Conservation (phyloP, 768 basidiomycete genomes). For the Neoboletus magnificus region DNA sequence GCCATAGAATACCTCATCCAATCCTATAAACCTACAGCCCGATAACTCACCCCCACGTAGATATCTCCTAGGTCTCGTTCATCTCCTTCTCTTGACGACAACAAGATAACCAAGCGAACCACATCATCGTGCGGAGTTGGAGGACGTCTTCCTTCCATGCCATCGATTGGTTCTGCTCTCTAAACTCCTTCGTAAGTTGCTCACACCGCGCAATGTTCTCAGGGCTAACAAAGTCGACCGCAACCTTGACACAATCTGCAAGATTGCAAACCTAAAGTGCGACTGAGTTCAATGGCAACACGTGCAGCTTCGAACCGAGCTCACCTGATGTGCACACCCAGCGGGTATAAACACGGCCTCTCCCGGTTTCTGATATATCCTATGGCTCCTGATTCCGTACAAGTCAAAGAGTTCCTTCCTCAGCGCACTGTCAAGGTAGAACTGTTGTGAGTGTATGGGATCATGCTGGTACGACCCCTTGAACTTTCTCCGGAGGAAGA, state of each 20-base stretch:
- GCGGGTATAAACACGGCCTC: slow-evolving; percentile 96
- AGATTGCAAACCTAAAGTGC: slow-evolving; percentile 76
- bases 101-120: slow-evolving; percentile 87
- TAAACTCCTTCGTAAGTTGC: slow-evolving; percentile 81
- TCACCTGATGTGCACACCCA: slow-evolving; percentile 86
- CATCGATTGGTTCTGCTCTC: slow-evolving; percentile 82
- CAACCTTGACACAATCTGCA: slow-evolving; percentile 95
- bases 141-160: slow-evolving; percentile 95
- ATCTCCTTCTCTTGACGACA: slow-evolving; percentile 44
- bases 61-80: slow-evolving; percentile 26
- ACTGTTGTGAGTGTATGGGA: slow-evolving; percentile 88
- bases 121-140: slow-evolving; percentile 89
- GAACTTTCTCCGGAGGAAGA: slow-evolving; percentile 67
- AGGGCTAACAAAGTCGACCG: slow-evolving; percentile 91
- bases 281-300: neutral
- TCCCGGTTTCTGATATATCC: slow-evolving; percentile 87
- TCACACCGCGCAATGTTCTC: slow-evolving; percentile 89
- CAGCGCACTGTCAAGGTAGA: slow-evolving; percentile 73
- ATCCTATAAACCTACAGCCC: slow-evolving; percentile 22
- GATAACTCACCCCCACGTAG: neutral
- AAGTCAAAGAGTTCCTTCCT: slow-evolving; percentile 65
- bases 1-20: slow-evolving; percentile 27
- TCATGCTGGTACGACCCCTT: slow-evolving; percentile 58
- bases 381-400: slow-evolving; percentile 70
- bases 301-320: slow-evolving; percentile 16